Conservation (phyloP, 805 yeast genomes). For the Starmerella vaccinii region DNA sequence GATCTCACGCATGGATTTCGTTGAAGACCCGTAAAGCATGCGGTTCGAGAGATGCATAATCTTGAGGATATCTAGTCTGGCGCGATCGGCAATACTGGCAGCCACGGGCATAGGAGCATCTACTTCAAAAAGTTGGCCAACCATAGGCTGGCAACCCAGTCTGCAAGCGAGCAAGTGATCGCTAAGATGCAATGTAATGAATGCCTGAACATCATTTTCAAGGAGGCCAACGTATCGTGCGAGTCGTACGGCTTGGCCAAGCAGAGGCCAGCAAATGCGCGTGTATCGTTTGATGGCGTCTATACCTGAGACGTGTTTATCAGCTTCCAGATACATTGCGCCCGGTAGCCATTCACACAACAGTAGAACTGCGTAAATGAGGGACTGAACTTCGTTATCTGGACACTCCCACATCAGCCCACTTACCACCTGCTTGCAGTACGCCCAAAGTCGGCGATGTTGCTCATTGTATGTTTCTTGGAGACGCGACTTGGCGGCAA, state of each 20-base stretch:
- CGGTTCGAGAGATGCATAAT: constrained; percentile 77
- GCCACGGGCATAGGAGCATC: constrained; percentile 34
- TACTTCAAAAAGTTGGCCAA: constrained; percentile 28
- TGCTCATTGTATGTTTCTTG: constrained; percentile 2
- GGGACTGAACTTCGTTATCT: constrained; percentile 7
- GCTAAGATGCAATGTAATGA: constrained; percentile 72
- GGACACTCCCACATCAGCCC: constrained; percentile 13
- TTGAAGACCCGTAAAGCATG: constrained; percentile 53
- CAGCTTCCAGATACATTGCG: constrained; percentile 1
- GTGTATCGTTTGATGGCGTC: constrained; percentile 10
- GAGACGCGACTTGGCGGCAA: constrained; percentile 9
- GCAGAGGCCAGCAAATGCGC: constrained; percentile 88
- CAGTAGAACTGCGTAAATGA: constrained; percentile 41
- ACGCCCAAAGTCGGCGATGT: constrained; percentile 12
- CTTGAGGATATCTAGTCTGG: constrained; percentile 68
- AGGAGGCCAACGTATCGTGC: constrained; percentile 81
- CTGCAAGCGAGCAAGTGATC: constrained; percentile 78
- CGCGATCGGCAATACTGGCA: constrained; percentile 43
- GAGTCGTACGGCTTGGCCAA: constrained; percentile 75
- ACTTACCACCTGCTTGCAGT: constrained; percentile 5
- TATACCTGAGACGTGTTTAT: background rate
- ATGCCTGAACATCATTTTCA: constrained; percentile 61
- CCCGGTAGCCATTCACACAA: constrained; percentile 72
- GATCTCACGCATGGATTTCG: constrained; percentile 28
- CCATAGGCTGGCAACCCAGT: constrained; percentile 67